A percentile compares a stretch with the other conserved stretches of the same genome.
Evolutionary conservation across 129 eudicot species (phyloP).

Genomic region (Centrapalus pauciflorus): DNA sequence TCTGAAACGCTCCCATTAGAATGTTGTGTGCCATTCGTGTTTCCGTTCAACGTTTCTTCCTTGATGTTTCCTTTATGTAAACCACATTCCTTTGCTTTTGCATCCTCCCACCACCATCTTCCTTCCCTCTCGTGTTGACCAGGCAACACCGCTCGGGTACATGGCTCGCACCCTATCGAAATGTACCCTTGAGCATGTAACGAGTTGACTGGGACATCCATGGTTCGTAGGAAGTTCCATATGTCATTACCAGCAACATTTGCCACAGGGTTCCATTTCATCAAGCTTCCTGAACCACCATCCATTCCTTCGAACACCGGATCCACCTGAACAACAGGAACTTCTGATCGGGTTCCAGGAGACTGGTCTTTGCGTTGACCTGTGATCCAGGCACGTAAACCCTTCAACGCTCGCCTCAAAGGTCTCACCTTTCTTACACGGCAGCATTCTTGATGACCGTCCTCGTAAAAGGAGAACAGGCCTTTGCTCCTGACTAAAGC

Average conservation of each 20-base stretch:
- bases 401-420: constrained; percentile 69
- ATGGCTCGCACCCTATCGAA: constrained; percentile 91
- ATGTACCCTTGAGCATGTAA: constrained; percentile 72
- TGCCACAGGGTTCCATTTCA: constrained; percentile 81
- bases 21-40: constrained; percentile 32
- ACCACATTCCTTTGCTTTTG: constrained; percentile 95
- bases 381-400: constrained; percentile 88
- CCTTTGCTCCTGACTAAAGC: constrained; percentile 76
- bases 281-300: constrained; percentile 73
- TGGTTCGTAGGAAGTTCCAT: constrained; percentile 70
- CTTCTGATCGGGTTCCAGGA: constrained; percentile 81
- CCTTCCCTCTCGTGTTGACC: constrained; percentile 96
- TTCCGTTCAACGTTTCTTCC: constrained; percentile 35
- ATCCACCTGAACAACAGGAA: constrained; percentile 81
- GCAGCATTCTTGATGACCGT: constrained; percentile 95
- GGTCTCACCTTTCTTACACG: constrained; percentile 88
- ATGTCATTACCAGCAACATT: constrained; percentile 52
- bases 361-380: constrained; percentile 95
- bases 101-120: constrained; percentile 99
- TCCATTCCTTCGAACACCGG: constrained; percentile 73
- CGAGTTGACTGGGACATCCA: constrained; percentile 83
- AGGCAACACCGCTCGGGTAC: constrained; percentile 82
- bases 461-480: constrained; percentile 75
- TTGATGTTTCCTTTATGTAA: constrained; percentile 82
- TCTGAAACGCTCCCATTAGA: constrained; percentile 47